Conservation (phyloP, 2,329 filamentous ascomycete species). For the Nothophoma quercina region DNA sequence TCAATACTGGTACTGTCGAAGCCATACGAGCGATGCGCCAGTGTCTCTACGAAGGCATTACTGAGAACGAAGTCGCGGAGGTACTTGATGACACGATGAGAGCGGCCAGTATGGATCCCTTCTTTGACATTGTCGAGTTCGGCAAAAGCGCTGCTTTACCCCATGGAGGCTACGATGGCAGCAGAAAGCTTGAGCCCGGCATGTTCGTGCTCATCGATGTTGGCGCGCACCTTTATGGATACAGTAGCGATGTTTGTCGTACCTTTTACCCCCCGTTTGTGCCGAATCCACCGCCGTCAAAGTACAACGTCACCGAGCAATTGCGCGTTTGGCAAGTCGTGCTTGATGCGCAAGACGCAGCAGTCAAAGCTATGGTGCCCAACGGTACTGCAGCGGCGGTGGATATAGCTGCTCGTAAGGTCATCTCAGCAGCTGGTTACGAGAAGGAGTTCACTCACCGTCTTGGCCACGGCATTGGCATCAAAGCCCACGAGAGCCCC, state of each 20-base stretch:
- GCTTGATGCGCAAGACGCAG: constrained; percentile 67
- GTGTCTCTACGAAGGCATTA: constrained; percentile 65
- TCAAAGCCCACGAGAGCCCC: constrained; percentile 71
- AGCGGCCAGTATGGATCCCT: constrained; percentile 63
- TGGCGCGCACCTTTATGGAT: constrained; percentile 67
- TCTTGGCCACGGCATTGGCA: constrained; percentile 70
- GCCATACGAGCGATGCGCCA: constrained; percentile 65
- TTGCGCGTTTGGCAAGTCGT: constrained; percentile 67
- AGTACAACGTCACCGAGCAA: constrained; percentile 55
- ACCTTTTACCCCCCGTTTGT: constrained; percentile 61
- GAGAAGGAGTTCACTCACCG: constrained; percentile 67
- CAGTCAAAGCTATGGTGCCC: constrained; percentile 59
- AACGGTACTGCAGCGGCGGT: constrained; percentile 66
- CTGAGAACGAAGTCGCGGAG: constrained; percentile 64
- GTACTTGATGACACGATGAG: constrained; percentile 65
- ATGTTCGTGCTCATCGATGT: constrained; percentile 70
- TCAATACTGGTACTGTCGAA: constrained; percentile 70
- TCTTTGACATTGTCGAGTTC: constrained; percentile 71
- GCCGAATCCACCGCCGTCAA: constrained; percentile 21
- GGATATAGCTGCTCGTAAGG: constrained; percentile 65
- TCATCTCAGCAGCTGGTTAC: constrained; percentile 67
- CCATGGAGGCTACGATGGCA: constrained; percentile 61
- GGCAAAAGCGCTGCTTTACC: constrained; percentile 63
- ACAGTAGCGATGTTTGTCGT: constrained; percentile 69
- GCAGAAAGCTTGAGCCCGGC: constrained; percentile 60